Evolutionary conservation across 2,329 filamentous ascomycete genomes (phyloP), one percentile per base, ranked within the genome.

Genomic region (Pezicula radicicola): DNA sequence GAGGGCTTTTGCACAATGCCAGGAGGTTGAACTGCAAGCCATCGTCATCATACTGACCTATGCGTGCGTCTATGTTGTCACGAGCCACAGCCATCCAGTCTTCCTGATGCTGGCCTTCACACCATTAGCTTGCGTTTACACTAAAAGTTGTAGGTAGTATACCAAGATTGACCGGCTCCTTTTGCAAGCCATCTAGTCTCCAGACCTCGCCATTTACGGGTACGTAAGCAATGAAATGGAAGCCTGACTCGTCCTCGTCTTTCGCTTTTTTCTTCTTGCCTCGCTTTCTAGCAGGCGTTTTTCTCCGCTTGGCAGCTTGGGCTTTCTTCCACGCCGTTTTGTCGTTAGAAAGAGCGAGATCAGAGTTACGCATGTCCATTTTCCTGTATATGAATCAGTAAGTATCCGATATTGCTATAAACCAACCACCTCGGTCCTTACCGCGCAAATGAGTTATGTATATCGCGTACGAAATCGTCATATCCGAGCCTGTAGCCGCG

Each of bases 191-290:
- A 68, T 97, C 93, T 5, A 97, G 82, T 66, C 92, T 89, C 91
- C 91, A 97, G 13, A 96, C 80, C 51, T 82, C 75, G 2, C 82
- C 85, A n/a, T 80, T 76, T 13, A 84, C 80, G 2, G 90, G 89
- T 28, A 97, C 84, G 64, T 93, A 96, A 6, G 91, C 92, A 57
- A 96, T 87, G 68, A 94, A 97, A 66, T 97, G 93, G 64, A 87
- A 94, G 0, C 82, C 85, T 12, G 80, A 78, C n/a, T 89, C 81
- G 0, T 77, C 71, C 6, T 79, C 72, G 4, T 70, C 67, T 75
- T 72, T 70, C 37, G 70, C 66, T 46, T 67, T 73, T 51, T 60
- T 67, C 53, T 69, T 76, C 36, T 7, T 33, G 9, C 30, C 30
- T 33, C 30, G 3, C 3, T 33, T 33, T 7, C 30, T 33, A 3